phyloP scores from a whole-genome alignment of 2,329 filamentous ascomycete genomes.

The Purpureocillium takamizusanense region DNA sequence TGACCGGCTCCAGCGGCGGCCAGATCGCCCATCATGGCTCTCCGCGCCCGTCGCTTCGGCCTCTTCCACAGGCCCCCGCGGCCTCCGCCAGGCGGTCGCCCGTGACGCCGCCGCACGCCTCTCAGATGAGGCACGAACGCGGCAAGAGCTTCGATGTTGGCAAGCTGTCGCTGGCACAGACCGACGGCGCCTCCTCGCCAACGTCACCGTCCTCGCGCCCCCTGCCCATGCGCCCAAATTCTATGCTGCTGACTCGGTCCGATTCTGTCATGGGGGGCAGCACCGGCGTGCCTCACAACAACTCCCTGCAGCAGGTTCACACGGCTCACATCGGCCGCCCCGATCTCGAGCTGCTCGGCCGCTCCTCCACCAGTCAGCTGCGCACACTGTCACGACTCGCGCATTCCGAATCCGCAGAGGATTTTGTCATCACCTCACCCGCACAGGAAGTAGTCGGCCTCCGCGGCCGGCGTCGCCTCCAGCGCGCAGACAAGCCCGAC shows the following conservation, averaged over 20 bases:
- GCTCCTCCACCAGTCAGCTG: slow-evolving; percentile 83
- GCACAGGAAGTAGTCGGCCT: slow-evolving; percentile 83
- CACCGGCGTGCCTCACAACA: slow-evolving; percentile 19
- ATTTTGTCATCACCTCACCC: slow-evolving; percentile 69
- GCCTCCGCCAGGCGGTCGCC: slow-evolving; percentile 31
- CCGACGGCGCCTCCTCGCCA: slow-evolving; percentile 30
- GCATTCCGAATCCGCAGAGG: slow-evolving; percentile 63
- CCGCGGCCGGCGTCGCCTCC: slow-evolving; percentile 73
- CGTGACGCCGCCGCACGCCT: slow-evolving; percentile 14
- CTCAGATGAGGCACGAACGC: slow-evolving; percentile 35
- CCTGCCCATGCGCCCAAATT: slow-evolving; percentile 43
- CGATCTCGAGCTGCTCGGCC: slow-evolving; percentile 73
- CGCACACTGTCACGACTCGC: slow-evolving; percentile 79
- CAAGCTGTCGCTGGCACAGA: slow-evolving; percentile 40
- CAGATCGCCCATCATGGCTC: slow-evolving; percentile 62
- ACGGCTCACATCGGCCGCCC: slow-evolving; percentile 48
- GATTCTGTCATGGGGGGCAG: slow-evolving; percentile 38
- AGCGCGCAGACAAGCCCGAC: slow-evolving; percentile 54
- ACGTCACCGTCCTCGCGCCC: slow-evolving; percentile 30
- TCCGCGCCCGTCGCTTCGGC: slow-evolving; percentile 68
- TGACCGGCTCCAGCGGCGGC: slow-evolving; percentile 29
- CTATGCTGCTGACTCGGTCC: slow-evolving; percentile 50
- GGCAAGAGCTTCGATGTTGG: slow-evolving; percentile 58
- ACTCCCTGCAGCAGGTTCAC: slow-evolving; percentile 21
- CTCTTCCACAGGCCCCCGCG: slow-evolving; percentile 58